A percentile compares a stretch with the other conserved stretches of the same genome.
These are phyloP conservation scores for Magnaporthiopsis poae DNA, from an alignment of 2,329 filamentous ascomycete species.

Conservation along the genomic window DNA sequence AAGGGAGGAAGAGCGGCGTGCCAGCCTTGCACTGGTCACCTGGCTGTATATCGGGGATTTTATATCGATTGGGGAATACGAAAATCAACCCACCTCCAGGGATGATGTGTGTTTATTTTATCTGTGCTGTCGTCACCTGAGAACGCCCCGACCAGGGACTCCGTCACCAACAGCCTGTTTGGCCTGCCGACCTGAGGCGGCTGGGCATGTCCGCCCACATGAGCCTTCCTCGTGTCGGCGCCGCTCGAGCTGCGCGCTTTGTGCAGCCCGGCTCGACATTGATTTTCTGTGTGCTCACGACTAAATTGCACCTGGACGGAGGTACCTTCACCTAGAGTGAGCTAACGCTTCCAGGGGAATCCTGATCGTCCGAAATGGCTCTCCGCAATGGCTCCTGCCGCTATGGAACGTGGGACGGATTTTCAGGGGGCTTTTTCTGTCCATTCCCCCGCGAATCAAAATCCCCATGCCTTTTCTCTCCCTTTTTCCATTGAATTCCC, in stretches of 20 bases:
- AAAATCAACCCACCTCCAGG: background rate
- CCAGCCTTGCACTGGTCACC: background rate
- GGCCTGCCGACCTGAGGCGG: background rate
- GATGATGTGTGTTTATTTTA: background rate
- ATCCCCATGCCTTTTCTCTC: background rate
- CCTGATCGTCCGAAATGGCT: background rate
- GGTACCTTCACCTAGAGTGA: background rate
- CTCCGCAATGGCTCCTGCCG: background rate
- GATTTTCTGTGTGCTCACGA: background rate
- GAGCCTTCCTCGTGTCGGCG: background rate
- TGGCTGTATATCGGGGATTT: background rate
- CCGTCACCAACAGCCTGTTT: background rate
- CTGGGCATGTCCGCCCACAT: background rate
- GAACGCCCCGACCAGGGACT: background rate
- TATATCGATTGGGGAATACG: background rate
- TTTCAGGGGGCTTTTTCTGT: background rate
- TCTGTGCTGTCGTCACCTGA: background rate
- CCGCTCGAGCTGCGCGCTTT: background rate
- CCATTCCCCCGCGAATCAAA: too few relatives aligned
- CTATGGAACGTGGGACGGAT: background rate
- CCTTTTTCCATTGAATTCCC: background rate
- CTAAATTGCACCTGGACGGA: background rate
- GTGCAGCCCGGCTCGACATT: background rate
- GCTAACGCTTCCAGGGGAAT: background rate
- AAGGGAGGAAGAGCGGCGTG: background rate